Conservation (phyloP, 2,329 filamentous ascomycete species). For the Ramichloridium luteum region DNA sequence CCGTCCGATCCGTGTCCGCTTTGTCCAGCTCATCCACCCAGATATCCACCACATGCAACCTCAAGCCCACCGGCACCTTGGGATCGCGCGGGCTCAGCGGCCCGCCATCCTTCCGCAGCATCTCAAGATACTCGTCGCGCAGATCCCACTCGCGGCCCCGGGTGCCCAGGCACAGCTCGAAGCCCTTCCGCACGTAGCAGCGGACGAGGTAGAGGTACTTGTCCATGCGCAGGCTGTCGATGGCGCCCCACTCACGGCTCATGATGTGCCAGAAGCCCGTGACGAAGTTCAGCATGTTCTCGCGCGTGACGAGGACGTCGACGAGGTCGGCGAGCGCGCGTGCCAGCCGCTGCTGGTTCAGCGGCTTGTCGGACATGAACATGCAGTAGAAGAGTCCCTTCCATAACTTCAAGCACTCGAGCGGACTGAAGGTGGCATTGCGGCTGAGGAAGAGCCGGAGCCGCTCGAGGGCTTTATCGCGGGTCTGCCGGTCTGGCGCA, state of each 20-base stretch:
- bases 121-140: conserved; percentile 33
- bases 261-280: conserved; percentile 42
- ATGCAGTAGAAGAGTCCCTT: conserved; percentile 81
- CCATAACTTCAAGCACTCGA: conserved; percentile 81
- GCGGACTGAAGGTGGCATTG: conserved; percentile 46
- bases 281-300: conserved; percentile 32
- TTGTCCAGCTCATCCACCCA: conserved; percentile 84
- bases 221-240: conserved; percentile 53
- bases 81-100: conserved; percentile 35
- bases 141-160: conserved; percentile 15
- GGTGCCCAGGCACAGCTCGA: conserved; percentile 37
- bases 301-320: conserved; percentile 40
- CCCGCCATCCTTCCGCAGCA: conserved; percentile 32
- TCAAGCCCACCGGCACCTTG: conserved; percentile 67
- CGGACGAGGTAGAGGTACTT: conserved; percentile 84
- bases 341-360: conserved; percentile 76
- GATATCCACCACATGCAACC: conserved; percentile 79
- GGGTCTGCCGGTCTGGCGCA: conserved; percentile 20
- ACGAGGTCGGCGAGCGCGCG: conserved; percentile 62
- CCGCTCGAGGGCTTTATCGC: conserved; percentile 48
- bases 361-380: conserved; percentile 85
- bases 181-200: conserved; percentile 60
- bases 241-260: conserved; percentile 38
- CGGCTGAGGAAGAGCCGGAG: conserved; percentile 66
- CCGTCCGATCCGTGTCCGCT: conserved; percentile 39